Conservation (phyloP, 2,329 filamentous ascomycete species). For the Lomentospora prolificans region DNA sequence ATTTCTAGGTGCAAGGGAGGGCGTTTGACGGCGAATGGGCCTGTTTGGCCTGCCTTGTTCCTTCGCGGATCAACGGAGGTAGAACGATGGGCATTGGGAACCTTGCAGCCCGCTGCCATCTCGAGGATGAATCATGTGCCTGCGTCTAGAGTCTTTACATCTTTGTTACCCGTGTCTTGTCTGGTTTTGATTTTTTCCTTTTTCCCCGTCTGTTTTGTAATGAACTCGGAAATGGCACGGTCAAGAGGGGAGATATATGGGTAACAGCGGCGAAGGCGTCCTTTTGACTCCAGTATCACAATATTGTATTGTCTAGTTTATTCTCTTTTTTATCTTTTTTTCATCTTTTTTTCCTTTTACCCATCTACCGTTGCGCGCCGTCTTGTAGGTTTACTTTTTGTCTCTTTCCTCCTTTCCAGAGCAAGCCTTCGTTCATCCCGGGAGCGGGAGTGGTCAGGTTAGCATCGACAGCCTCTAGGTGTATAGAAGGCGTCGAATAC, state of each 20-base stretch:
- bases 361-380: neutral
- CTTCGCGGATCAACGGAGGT: too few relatives aligned
- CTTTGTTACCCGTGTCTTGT: neutral
- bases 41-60: too few relatives aligned
- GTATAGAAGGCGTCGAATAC: neutral
- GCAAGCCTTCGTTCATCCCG: too few relatives aligned
- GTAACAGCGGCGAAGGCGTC: constrained; percentile 4
- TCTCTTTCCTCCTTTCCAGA: neutral
- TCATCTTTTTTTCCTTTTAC: neutral
- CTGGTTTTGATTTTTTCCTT: neutral
- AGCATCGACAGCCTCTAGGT: neutral
- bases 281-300: constrained; percentile 6
- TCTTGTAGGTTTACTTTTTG: neutral
- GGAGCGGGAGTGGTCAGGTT: neutral
- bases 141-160: neutral
- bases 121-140: too few relatives aligned
- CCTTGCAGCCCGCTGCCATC: too few relatives aligned
- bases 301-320: neutral
- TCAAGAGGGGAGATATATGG: constrained; percentile 1
- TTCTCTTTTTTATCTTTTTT: constrained; percentile 5
- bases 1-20: too few relatives aligned
- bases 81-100: too few relatives aligned
- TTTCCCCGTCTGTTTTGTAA: neutral
- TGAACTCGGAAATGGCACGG: constrained; percentile 9
- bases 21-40: too few relatives aligned